A percentile compares a stretch with the other conserved stretches of the same genome.
Conservation (phyloP, 306 rosid species). For the Pyrus betulifolia region DNA sequence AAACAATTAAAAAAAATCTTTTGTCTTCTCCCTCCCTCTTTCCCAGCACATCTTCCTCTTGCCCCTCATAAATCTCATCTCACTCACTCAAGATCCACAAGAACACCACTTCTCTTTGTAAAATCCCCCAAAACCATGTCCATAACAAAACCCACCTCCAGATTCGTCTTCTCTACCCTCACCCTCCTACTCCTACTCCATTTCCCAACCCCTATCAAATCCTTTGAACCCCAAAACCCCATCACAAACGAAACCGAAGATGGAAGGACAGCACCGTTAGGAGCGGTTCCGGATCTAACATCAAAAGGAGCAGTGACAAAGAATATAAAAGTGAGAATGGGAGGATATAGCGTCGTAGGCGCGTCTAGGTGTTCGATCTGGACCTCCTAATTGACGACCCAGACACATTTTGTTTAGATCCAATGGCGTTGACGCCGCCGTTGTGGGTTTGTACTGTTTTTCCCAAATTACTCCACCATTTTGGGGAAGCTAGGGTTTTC, state of each 20-base stretch:
- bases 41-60: not conserved
- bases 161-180: conserved; percentile 35
- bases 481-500: conserved; percentile 68
- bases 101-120: not conserved
- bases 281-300: too few species aligned
- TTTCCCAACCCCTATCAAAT: conserved; percentile 16
- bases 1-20: not conserved
- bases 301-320: too few species aligned
- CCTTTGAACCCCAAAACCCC: conserved; percentile 22
- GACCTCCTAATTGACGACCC: conserved; percentile 60
- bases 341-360: too few species aligned
- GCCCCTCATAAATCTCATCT: conserved; percentile 28
- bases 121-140: conserved; percentile 21
- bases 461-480: conserved; percentile 61
- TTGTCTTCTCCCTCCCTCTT: too few species aligned
- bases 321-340: too few species aligned
- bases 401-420: conserved; percentile 26
- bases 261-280: not conserved
- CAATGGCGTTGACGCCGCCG: not conserved
- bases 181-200: conserved; percentile 42
- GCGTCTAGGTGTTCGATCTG: conserved; percentile 1
- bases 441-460: conserved; percentile 71
- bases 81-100: conserved; percentile 8
- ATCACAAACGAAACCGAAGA: conserved; percentile 29
- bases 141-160: conserved; percentile 41